Percentiles rank a stretch among this genome's conserved stretches.
phyloP scores from a whole-genome alignment of 768 basidiomycete species.

The Xerocomellus amylosporus region DNA sequence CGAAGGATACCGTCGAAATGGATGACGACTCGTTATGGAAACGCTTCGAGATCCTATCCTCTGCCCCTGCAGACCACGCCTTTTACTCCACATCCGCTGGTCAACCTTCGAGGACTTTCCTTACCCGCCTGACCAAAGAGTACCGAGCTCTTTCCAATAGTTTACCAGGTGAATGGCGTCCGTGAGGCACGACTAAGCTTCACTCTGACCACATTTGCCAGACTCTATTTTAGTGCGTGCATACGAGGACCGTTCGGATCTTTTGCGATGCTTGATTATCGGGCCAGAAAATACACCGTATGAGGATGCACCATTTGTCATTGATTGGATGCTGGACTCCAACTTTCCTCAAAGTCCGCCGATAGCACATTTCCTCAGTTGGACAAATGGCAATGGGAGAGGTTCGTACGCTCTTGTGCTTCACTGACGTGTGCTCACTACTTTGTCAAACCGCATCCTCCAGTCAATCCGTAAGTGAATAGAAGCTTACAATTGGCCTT shows the following conservation, averaged over 20 bases:
- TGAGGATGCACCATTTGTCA: slow-evolving; percentile 90
- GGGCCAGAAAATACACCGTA: slow-evolving; percentile 96
- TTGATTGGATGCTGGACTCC: slow-evolving; percentile 88
- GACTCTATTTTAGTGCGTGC: slow-evolving; percentile 87
- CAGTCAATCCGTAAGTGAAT: slow-evolving; percentile 70
- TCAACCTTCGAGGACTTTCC: slow-evolving; percentile 70
- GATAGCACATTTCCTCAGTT: slow-evolving; percentile 84
- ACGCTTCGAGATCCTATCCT: slow-evolving; percentile 75
- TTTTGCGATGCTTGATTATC: slow-evolving; percentile 84
- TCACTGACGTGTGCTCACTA: background rate
- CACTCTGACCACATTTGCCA: slow-evolving; percentile 27
- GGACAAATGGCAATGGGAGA: slow-evolving; percentile 93
- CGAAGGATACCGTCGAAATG: slow-evolving; percentile 28
- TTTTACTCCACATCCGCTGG: slow-evolving; percentile 61
- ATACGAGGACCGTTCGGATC: slow-evolving; percentile 86
- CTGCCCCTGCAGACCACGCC: slow-evolving; percentile 79
- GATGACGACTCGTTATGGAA: slow-evolving; percentile 59
- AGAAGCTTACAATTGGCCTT: background rate
- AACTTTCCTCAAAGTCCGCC: slow-evolving; percentile 84
- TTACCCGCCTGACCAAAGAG: slow-evolving; percentile 75
- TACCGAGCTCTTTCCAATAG: slow-evolving; percentile 77
- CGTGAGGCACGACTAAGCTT: background rate
- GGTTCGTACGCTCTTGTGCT: slow-evolving; percentile 14
- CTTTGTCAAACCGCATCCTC: background rate
- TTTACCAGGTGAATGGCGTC: slow-evolving; percentile 66